Evolutionary conservation across 192 early-diverging fungal genomes (phyloP).

Genomic region (Linnemannia zychae): DNA sequence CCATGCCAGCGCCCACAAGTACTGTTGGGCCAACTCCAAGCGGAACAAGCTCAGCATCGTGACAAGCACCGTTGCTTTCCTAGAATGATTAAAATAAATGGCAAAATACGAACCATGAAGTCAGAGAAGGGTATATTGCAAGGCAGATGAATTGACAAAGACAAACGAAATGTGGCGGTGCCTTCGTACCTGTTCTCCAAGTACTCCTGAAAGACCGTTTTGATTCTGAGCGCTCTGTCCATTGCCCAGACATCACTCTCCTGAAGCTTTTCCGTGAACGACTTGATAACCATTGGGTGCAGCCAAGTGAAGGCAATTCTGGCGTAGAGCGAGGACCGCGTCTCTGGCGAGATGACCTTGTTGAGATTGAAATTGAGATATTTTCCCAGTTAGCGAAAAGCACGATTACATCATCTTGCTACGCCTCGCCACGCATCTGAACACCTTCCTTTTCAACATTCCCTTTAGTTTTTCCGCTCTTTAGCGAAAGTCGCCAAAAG

Average conservation of each 20-base stretch:
- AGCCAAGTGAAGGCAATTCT: conserved; percentile 52
- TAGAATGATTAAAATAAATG: background rate
- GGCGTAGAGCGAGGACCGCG: conserved; percentile 45
- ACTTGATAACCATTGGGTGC: conserved; percentile 53
- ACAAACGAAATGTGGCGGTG: background rate
- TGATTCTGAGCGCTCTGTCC: conserved; percentile 36
- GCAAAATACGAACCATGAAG: background rate
- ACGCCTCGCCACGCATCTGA: background rate
- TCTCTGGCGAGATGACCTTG: conserved; percentile 51
- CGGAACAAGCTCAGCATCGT: conserved; percentile 49
- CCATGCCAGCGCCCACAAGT: conserved; percentile 39
- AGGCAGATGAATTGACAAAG: background rate
- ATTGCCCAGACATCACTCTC: conserved; percentile 50
- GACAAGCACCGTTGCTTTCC: conserved; percentile 39
- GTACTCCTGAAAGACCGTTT: conserved; percentile 42
- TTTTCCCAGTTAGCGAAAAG: background rate
- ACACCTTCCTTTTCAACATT: background rate
- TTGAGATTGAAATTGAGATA: background rate
- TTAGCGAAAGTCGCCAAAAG: background rate
- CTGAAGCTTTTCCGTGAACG: conserved; percentile 29
- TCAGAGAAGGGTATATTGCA: background rate
- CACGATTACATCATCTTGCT: conserved; percentile 2
- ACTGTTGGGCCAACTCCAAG: conserved; percentile 29
- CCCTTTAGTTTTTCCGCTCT: background rate
- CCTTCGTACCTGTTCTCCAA: conserved; percentile 34